Conservation (phyloP, 495 filamentous ascomycete species). For the Talaromyces stipitatus region DNA sequence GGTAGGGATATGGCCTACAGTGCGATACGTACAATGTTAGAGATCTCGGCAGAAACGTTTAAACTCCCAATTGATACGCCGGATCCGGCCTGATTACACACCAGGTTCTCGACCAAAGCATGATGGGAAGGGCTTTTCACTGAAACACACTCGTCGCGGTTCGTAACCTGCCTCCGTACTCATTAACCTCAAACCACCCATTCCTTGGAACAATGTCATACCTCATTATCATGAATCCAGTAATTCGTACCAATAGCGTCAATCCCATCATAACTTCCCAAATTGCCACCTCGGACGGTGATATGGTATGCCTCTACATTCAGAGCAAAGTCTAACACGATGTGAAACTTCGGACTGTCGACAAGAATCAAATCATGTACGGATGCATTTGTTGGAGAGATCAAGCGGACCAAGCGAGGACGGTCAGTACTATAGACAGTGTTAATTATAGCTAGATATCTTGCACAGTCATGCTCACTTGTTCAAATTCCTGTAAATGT, state of each 20-base stretch:
- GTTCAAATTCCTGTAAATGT: constrained; percentile 23
- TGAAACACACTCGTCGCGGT: constrained; percentile 40
- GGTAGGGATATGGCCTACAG: constrained; percentile 1
- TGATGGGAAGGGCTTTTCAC: constrained; percentile 35
- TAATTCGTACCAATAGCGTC: constrained; percentile 36
- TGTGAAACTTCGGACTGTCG: constrained; percentile 37
- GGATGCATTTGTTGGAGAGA: constrained; percentile 25
- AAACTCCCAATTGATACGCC: constrained; percentile 41
- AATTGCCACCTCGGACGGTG: constrained; percentile 32
- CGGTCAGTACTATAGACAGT: constrained; percentile 17
- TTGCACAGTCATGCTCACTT: constrained; percentile 8
- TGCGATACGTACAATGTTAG: constrained; percentile 14
- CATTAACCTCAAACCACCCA: background rate
- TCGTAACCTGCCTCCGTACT: constrained; percentile 22
- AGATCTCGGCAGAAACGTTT: constrained; percentile 21
- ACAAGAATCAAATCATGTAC: constrained; percentile 39
- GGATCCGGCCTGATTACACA: constrained; percentile 41
- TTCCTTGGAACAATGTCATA: background rate
- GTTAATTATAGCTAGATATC: background rate
- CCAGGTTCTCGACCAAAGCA: constrained; percentile 40
- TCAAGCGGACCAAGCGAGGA: constrained; percentile 23
- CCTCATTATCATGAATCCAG: constrained; percentile 38
- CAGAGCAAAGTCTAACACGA: constrained; percentile 30
- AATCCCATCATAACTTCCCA: constrained; percentile 38
- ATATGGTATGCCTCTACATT: constrained; percentile 39